phyloP scores from a whole-genome alignment of 495 filamentous ascomycete genomes.

The Hyaloscypha finlandica region DNA sequence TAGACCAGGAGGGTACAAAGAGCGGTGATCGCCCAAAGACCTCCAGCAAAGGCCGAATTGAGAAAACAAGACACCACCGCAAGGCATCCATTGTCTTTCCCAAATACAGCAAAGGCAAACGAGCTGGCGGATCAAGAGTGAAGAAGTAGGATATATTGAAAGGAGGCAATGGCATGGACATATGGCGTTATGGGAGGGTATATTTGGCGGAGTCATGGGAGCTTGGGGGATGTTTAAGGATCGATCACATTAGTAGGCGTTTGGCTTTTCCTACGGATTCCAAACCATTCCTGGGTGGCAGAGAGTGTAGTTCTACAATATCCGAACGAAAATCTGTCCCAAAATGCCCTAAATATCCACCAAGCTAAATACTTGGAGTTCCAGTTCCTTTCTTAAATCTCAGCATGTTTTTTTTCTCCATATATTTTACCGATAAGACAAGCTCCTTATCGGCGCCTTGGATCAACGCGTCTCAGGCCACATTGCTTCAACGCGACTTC shows the following conservation, averaged over 20 bases:
- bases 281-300: background rate
- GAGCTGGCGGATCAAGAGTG: slow-evolving; percentile 32
- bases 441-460: slow-evolving; percentile 21
- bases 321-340: background rate
- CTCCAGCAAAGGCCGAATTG: slow-evolving; percentile 33
- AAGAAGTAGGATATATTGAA: slow-evolving; percentile 25
- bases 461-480: slow-evolving; percentile 25
- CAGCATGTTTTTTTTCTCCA: background rate
- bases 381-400: background rate
- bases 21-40: slow-evolving; percentile 15
- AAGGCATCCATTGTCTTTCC: slow-evolving; percentile 47
- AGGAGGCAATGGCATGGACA: background rate
- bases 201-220: slow-evolving; percentile 18
- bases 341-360: background rate
- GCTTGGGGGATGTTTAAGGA: background rate
- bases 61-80: slow-evolving; percentile 45
- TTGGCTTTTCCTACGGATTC: background rate
- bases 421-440: slow-evolving; percentile 21
- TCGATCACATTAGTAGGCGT: background rate
- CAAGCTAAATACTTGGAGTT: background rate
- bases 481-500: slow-evolving; percentile 23
- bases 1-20: slow-evolving; percentile 44
- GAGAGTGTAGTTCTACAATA: background rate
- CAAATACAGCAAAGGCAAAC: slow-evolving; percentile 47
- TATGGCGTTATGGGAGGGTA: slow-evolving; percentile 24